phyloP scores from a whole-genome alignment of 495 filamentous ascomycete genomes.

The Staphylotrichum longicolle region DNA sequence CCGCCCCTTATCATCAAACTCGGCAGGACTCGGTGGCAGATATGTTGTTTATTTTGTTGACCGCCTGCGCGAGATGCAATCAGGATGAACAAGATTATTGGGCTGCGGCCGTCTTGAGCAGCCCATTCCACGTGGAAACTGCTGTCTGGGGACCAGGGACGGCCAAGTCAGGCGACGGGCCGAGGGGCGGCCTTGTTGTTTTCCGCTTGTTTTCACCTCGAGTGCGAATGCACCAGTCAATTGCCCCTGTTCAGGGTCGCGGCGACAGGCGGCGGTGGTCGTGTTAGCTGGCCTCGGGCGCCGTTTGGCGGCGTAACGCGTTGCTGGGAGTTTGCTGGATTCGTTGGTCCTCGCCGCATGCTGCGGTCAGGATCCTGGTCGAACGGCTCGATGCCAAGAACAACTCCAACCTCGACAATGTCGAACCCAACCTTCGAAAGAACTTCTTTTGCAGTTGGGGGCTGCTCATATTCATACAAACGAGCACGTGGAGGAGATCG shows the following conservation, averaged over 20 bases:
- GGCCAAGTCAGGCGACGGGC: constrained; percentile 2
- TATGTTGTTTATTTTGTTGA: constrained; percentile 18
- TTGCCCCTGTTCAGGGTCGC: constrained; percentile 5
- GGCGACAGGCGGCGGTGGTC: constrained; percentile 17
- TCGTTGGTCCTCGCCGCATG: constrained; percentile 22
- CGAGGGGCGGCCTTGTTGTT: background rate
- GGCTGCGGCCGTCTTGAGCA: constrained; percentile 5
- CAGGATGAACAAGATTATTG: constrained; percentile 8
- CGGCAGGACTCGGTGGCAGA: background rate
- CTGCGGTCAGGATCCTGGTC: constrained; percentile 9
- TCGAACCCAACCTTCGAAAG: too few relatives aligned
- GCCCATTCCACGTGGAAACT: constrained; percentile 16
- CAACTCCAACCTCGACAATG: background rate
- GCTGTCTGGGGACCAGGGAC: background rate
- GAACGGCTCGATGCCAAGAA: constrained; percentile 10
- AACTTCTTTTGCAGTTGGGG: too few relatives aligned
- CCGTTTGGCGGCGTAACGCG: constrained; percentile 13
- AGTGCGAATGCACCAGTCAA: constrained; percentile 20
- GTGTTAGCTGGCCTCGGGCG: constrained; percentile 20
- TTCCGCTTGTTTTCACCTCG: constrained; percentile 14
- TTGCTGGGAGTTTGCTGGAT: constrained; percentile 3
- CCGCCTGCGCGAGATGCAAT: constrained; percentile 13
- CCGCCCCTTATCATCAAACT: constrained; percentile 14
- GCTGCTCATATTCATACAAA: too few relatives aligned
- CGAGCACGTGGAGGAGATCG: too few relatives aligned